phyloP scores from a whole-genome alignment of 164 flowering plant species.

The Macadamia tetraphylla region DNA sequence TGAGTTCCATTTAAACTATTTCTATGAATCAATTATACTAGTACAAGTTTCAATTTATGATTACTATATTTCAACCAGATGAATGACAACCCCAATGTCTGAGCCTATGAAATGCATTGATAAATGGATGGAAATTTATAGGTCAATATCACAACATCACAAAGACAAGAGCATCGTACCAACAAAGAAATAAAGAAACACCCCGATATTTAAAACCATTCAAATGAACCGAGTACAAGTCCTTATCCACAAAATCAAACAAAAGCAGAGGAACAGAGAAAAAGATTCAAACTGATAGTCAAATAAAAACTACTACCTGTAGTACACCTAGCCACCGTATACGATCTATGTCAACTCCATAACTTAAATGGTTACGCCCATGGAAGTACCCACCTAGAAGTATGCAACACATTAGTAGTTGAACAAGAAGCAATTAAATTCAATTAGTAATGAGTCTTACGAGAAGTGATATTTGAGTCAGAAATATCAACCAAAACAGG shows the following conservation, averaged over 20 bases:
- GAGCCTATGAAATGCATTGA: too few relatives aligned
- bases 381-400: constrained; percentile 78
- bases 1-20: too few relatives aligned
- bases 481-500: background rate
- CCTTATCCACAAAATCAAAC: background rate
- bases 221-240: background rate
- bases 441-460: background rate
- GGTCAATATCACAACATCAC: too few relatives aligned
- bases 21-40: too few relatives aligned
- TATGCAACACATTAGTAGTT: background rate
- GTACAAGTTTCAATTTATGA: too few relatives aligned
- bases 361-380: constrained; percentile 55
- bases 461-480: background rate
- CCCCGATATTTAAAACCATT: background rate
- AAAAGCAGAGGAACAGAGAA: background rate
- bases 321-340: constrained; percentile 72
- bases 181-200: background rate
- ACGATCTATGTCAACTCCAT: constrained; percentile 58
- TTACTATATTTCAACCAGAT: too few relatives aligned
- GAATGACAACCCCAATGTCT: too few relatives aligned
- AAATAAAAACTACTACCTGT: constrained; percentile 40
- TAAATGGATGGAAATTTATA: background rate
- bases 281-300: background rate
- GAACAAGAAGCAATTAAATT: background rate
- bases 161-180: too few relatives aligned